phyloP scores from a whole-genome alignment of 129 eudicot species.

The Mikania micrantha region DNA sequence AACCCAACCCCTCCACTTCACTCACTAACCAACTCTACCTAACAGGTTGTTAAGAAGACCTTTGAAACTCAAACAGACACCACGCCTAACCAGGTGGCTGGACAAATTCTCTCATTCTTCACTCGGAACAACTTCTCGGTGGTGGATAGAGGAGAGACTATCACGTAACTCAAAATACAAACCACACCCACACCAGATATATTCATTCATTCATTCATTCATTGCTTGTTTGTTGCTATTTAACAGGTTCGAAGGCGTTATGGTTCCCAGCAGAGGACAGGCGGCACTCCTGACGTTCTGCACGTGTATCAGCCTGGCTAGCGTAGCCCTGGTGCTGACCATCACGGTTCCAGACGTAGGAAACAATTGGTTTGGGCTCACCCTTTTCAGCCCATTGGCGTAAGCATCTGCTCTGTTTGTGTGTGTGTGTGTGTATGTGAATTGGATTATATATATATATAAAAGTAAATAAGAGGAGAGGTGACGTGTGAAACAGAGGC shows the following conservation, averaged over 20 bases:
- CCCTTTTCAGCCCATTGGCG: slow-evolving; percentile 73
- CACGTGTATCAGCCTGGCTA: slow-evolving; percentile 83
- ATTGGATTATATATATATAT: no score
- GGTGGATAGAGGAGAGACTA: slow-evolving; percentile 78
- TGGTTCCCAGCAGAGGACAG: slow-evolving; percentile 94
- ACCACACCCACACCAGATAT: no score
- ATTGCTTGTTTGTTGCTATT: no score
- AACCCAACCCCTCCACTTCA: no score
- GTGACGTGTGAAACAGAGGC: slow-evolving; percentile 50
- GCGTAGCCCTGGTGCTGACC: slow-evolving; percentile 86
- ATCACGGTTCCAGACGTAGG: slow-evolving; percentile 76
- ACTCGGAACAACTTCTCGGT: slow-evolving; percentile 81
- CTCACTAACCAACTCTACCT: no score
- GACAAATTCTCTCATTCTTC: slow-evolving; percentile 85
- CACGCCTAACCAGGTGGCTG: slow-evolving; percentile 68
- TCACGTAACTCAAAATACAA: slow-evolving; percentile 59
- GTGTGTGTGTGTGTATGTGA: no score
- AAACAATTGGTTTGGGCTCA: slow-evolving; percentile 74
- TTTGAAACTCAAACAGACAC: slow-evolving; percentile 34
- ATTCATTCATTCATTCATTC: no score
- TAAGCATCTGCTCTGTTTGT: slow-evolving; percentile 36
- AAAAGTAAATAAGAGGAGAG: not conserved
- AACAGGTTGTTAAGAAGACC: slow-evolving; percentile 87
- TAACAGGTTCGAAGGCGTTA: slow-evolving; percentile 75
- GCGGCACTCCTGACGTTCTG: slow-evolving; percentile 88